Conservation (phyloP, 345 rosid genomes). For the Citrus sinensis region DNA sequence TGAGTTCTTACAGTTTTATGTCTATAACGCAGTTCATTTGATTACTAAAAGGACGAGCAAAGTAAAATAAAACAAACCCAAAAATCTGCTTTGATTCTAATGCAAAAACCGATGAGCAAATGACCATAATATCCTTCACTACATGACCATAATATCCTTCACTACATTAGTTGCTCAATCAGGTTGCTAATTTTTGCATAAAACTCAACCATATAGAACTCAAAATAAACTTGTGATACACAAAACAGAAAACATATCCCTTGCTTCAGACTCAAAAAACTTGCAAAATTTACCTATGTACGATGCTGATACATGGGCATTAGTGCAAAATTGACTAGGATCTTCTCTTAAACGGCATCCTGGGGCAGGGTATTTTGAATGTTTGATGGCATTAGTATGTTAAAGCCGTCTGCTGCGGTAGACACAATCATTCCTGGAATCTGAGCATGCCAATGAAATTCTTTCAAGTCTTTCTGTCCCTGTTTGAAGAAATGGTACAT, state of each 20-base stretch:
- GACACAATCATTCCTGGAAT: constrained; percentile 92
- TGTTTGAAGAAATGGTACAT: constrained; percentile 21
- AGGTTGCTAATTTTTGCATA: not conserved
- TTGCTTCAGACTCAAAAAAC: not conserved
- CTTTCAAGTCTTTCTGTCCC: constrained; percentile 96
- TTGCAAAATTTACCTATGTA: not conserved
- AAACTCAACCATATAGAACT: not conserved
- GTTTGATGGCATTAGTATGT: constrained; percentile 90
- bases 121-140: too few species aligned
- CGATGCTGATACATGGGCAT: not conserved
- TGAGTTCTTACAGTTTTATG: too few species aligned
- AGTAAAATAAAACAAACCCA: too few species aligned
- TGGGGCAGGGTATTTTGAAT: constrained; percentile 85
- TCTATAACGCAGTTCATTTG: not conserved
- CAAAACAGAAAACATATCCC: not conserved
- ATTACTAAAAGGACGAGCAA: not conserved
- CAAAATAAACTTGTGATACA: too few species aligned
- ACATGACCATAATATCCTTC: too few species aligned
- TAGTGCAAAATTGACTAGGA: not conserved
- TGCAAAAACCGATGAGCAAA: too few species aligned
- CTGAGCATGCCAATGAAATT: constrained; percentile 92
- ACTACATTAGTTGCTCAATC: too few species aligned
- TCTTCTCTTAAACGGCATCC: constrained; percentile 26
- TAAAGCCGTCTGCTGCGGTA: constrained; percentile 84
- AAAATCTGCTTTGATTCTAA: too few species aligned